Conservation (phyloP, 176 grass and related monocot species). For the Thinopyrum elongatum region DNA sequence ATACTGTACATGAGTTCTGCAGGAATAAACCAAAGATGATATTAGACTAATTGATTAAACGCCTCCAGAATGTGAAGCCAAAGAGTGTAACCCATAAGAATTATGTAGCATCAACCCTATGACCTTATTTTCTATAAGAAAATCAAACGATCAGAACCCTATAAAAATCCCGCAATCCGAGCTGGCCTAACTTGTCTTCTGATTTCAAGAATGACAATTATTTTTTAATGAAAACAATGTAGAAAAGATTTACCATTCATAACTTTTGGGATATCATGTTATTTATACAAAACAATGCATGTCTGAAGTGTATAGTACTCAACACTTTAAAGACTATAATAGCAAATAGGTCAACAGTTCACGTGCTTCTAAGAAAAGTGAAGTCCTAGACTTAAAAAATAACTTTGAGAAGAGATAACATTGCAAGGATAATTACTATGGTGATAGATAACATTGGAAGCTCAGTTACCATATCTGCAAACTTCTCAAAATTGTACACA, state of each 20-base stretch:
- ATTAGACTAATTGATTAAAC: too few relatives aligned
- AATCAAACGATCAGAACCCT: neutral
- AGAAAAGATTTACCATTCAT: neutral
- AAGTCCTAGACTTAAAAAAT: neutral
- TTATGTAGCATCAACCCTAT: neutral
- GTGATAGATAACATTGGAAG: neutral
- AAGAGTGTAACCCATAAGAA: too few relatives aligned
- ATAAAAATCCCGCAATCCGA: neutral
- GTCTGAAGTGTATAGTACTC: too few relatives aligned
- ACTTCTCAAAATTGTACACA: constrained; percentile 38
- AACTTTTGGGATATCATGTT: neutral
- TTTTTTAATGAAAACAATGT: neutral
- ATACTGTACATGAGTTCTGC: too few relatives aligned
- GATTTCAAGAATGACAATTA: neutral
- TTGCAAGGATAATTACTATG: neutral
- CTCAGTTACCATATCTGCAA: constrained; percentile 31
- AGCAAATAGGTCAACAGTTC: too few relatives aligned
- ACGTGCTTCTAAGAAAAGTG: neutral
- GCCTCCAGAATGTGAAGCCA: too few relatives aligned
- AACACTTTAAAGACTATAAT: too few relatives aligned
- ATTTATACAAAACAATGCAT: neutral
- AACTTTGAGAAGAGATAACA: neutral
- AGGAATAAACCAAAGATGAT: too few relatives aligned
- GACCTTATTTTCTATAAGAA: neutral
- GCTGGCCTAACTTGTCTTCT: neutral